Evolutionary conservation across 2,329 filamentous ascomycete species (phyloP), one percentile per base, ranked within the genome.

Genomic region (Calonectria crousiana): DNA sequence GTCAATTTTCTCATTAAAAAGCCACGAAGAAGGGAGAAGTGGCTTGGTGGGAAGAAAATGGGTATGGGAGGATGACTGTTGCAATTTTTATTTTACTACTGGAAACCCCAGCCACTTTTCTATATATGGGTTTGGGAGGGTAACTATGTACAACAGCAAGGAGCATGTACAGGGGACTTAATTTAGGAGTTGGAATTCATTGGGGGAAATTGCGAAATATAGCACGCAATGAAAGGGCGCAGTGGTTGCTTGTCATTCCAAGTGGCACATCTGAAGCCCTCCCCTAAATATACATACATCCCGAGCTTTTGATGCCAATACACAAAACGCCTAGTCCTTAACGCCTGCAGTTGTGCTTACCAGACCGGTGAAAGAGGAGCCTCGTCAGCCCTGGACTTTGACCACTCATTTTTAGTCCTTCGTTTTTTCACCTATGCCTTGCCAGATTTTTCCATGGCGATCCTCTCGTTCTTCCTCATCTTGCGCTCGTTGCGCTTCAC

Each of bases 401-500:
- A 28, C 56, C 16, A 6, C 26, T 41, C 16, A 34, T 28, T 62
- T 41, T 62, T 41, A 41, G 20, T 38, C 28, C 13, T 52, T 36
- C 34, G 9, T 47, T 38, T 72, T 30, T 44, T 38, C 20, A 11
- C 49, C 20, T 67, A 81, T 70, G 51, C 73, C 69, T 79, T 81
- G 28, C 75, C 76, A 41, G 72, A 32, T 65, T 79, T 80, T 56
- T 26, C 34, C 26, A 58, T 51, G 28, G 76, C 67, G 58, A 76
- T 88, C 79, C 89, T 88, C 81, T 90, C 87, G 82, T 95, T 95
- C 81, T 90, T 91, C 81, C 92, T 89, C 91, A 92, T 90, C 85
- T 90, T 90, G 78, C 93, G 87, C 85, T 94, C 92, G 83, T 94
- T 95, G 78, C 92, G 88, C 84, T 91, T 92, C 80, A 94, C 90